A percentile compares a stretch with the other conserved stretches of the same genome.
Evolutionary conservation across 805 yeast species (phyloP).

Genomic region (Ogataea corticis): DNA sequence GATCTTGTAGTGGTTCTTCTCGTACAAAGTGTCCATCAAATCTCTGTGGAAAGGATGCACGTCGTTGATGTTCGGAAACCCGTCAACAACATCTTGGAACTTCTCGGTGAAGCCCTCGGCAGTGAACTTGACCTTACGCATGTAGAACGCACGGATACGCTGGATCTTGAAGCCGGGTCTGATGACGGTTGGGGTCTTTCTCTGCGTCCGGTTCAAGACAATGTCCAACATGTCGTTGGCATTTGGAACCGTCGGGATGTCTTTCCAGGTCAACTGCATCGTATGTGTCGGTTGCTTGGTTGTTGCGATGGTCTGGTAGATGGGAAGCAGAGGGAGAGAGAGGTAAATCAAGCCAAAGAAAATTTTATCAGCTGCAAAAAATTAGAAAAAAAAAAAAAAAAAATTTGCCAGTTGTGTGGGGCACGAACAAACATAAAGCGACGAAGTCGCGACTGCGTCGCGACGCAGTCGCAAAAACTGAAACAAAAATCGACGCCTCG

Average conservation of each 20-base stretch:
- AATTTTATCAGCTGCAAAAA: neutral
- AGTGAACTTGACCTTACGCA: conserved; percentile 96
- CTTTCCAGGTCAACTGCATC: conserved; percentile 99
- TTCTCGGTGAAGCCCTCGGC: conserved; percentile 96
- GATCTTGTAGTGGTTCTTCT: conserved; percentile 96
- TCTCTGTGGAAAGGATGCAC: conserved; percentile 99
- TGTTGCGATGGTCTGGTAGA: neutral
- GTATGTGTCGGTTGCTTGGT: conserved; percentile 13
- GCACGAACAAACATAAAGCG: no score
- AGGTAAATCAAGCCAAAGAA: neutral
- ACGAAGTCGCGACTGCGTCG: no score
- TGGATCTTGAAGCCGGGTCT: conserved; percentile 95
- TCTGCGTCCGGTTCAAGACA: conserved; percentile 94
- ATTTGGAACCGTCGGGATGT: conserved; percentile 92
- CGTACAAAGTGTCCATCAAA: conserved; percentile 95
- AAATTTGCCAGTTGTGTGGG: neutral
- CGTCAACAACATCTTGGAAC: conserved; percentile 77
- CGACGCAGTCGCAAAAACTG: no score
- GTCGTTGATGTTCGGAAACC: conserved; percentile 96
- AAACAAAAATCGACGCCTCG: conserved; percentile 4
- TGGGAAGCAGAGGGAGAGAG: neutral
- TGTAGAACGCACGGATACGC: conserved; percentile 94
- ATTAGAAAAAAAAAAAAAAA: conserved; percentile 5
- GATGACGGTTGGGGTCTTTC: conserved; percentile 98
- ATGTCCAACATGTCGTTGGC: conserved; percentile 93